Conservation (phyloP, 1,284 basidiomycete genomes). For the Vanrija sp. region DNA sequence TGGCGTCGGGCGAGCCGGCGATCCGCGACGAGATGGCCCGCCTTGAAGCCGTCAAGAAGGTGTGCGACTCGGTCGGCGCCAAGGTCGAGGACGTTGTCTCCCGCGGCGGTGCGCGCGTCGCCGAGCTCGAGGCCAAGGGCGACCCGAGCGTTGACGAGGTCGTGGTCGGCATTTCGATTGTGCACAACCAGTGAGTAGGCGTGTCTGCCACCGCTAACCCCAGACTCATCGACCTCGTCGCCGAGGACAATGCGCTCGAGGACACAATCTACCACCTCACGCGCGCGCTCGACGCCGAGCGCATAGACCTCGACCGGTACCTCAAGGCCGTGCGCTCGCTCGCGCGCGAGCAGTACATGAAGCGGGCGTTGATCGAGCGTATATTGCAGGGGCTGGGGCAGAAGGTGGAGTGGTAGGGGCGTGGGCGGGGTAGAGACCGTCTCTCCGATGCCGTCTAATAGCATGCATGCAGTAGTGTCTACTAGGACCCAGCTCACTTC, state of each 20-base stretch:
- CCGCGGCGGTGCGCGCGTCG: slow-evolving; percentile 63
- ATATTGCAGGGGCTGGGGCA: slow-evolving; percentile 68
- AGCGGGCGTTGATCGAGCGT: slow-evolving; percentile 79
- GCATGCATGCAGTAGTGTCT: background rate
- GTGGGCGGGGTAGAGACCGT: too few species aligned
- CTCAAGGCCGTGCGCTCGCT: slow-evolving; percentile 79
- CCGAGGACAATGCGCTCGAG: slow-evolving; percentile 98
- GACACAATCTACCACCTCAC: slow-evolving; percentile 97
- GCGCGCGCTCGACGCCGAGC: slow-evolving; percentile 83
- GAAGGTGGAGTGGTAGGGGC: slow-evolving; percentile 33
- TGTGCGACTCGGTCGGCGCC: slow-evolving; percentile 73
- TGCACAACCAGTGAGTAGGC: slow-evolving; percentile 84
- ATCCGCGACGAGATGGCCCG: slow-evolving; percentile 93
- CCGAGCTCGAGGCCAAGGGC: slow-evolving; percentile 62
- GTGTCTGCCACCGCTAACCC: background rate
- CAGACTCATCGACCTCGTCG: slow-evolving; percentile 88
- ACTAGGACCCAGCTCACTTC: too few species aligned
- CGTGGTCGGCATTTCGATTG: slow-evolving; percentile 88
- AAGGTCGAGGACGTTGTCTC: slow-evolving; percentile 63
- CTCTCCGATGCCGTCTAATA: background rate
- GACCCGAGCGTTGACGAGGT: slow-evolving; percentile 74
- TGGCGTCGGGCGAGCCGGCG: slow-evolving; percentile 83
- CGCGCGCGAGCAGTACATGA: slow-evolving; percentile 78
- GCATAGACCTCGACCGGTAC: slow-evolving; percentile 88
- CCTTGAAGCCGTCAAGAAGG: slow-evolving; percentile 89